These are phyloP conservation scores for Penicillium tannophilum DNA, from an alignment of 495 filamentous ascomycete species.

Conservation along the genomic window DNA sequence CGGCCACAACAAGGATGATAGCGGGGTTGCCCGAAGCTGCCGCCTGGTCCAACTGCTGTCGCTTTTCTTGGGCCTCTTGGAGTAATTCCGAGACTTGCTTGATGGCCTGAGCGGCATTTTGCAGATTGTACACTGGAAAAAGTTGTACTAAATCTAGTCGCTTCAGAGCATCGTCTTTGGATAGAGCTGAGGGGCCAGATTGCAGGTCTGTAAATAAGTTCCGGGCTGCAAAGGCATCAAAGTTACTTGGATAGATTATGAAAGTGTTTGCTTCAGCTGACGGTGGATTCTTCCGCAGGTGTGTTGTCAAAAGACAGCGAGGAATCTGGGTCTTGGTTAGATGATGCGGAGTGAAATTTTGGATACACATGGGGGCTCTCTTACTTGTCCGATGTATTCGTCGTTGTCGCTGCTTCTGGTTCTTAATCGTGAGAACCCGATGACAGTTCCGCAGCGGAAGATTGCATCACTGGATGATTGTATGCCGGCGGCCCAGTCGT, in stretches of 20 bases:
- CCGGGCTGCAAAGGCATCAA: constrained; percentile 78
- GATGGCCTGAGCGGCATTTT: constrained; percentile 39
- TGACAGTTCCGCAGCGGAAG: constrained; percentile 37
- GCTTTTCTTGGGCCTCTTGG: constrained; percentile 19
- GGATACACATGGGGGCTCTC: background rate
- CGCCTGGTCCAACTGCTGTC: constrained; percentile 6
- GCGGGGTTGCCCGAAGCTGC: constrained; percentile 2
- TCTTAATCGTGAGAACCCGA: constrained; percentile 43
- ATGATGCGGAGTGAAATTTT: background rate
- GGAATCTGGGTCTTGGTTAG: constrained; percentile 17
- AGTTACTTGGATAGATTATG: constrained; percentile 73
- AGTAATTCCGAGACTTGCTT: constrained; percentile 33
- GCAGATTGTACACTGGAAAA: constrained; percentile 40
- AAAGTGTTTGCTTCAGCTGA: constrained; percentile 29
- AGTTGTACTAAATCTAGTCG: constrained; percentile 43
- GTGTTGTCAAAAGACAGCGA: constrained; percentile 17
- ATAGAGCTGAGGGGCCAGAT: constrained; percentile 19
- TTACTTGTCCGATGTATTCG: constrained; percentile 40
- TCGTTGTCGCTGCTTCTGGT: constrained; percentile 27
- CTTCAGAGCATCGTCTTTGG: constrained; percentile 36
- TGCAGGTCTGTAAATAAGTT: constrained; percentile 54
- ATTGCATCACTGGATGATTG: constrained; percentile 15
- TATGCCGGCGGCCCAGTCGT: constrained; percentile 32
- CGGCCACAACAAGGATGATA: constrained; percentile 37
- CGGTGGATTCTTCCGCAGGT: constrained; percentile 11